phyloP scores from a whole-genome alignment of 345 rosid species.

The Pseudoturritis turrita region DNA sequence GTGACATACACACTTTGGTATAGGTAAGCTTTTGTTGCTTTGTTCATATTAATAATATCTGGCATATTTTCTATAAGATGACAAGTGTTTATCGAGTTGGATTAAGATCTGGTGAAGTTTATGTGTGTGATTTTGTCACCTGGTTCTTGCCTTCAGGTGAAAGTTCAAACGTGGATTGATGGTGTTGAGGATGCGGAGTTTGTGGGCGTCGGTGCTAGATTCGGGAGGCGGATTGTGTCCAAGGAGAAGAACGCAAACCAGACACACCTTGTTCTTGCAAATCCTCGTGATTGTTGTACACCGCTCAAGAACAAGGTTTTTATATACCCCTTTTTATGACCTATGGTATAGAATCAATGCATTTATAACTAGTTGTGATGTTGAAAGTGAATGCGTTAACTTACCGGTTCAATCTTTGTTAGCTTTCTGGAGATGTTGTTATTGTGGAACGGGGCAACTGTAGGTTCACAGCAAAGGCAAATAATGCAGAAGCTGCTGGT shows the following conservation, averaged over 20 bases:
- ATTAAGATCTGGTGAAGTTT: slow-evolving; percentile 6
- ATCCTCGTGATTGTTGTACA: slow-evolving; percentile 84
- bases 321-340: neutral
- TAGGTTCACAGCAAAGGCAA: slow-evolving; percentile 83
- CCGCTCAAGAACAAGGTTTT: slow-evolving; percentile 65
- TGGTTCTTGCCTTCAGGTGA: slow-evolving; percentile 53
- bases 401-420: slow-evolving; percentile 25
- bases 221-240: slow-evolving; percentile 73
- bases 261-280: slow-evolving; percentile 61
- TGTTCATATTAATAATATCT: neutral
- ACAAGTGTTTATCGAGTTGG: neutral
- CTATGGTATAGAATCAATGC: neutral
- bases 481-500: slow-evolving; percentile 81
- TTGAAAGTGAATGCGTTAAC: neutral
- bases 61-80: neutral
- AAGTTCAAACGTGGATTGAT: slow-evolving; percentile 94
- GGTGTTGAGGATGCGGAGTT: slow-evolving; percentile 74
- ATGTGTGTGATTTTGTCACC: neutral
- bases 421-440: slow-evolving; percentile 75
- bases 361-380: neutral
- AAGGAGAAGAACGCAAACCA: slow-evolving; percentile 94
- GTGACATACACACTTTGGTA: neutral
- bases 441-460: slow-evolving; percentile 93
- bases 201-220: slow-evolving; percentile 98
- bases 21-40: neutral